Percentiles rank a stretch among this genome's conserved stretches.
phyloP scores from a whole-genome alignment of 257 asterid genomes.

The Ligustrum vulgare region DNA sequence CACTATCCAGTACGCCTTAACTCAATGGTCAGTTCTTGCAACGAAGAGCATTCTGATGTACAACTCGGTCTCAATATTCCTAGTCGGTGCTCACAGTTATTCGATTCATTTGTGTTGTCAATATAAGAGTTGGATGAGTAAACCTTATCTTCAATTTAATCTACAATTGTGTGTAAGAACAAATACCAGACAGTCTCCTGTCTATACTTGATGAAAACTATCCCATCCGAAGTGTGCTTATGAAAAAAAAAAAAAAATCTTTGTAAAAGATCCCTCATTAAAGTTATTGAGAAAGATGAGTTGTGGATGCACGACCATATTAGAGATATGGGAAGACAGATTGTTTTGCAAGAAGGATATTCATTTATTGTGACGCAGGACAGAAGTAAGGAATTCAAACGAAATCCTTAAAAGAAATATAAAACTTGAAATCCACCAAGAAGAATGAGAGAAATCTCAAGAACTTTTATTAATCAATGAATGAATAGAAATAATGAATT shows the following conservation, averaged over 20 bases:
- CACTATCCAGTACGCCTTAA: constrained; percentile 46
- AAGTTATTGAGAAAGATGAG: constrained; percentile 24
- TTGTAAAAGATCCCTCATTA: constrained; percentile 31
- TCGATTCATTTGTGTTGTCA: neutral
- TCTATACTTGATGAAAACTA: neutral
- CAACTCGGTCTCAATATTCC: neutral
- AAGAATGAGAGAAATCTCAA: no score
- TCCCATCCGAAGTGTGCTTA: neutral
- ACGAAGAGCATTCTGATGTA: neutral
- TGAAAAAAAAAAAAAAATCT: no score
- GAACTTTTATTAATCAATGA: no score
- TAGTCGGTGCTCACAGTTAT: neutral
- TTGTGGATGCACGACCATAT: constrained; percentile 46
- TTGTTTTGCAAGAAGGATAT: constrained; percentile 24
- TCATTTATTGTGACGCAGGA: no score
- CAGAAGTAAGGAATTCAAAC: no score
- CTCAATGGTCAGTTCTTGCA: constrained; percentile 2
- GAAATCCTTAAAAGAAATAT: no score
- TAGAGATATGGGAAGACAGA: constrained; percentile 40
- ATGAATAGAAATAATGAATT: no score
- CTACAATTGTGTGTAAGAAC: neutral
- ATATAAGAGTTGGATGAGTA: neutral
- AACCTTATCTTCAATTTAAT: neutral
- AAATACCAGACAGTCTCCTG: neutral
- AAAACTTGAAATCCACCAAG: no score